Evolutionary conservation across 805 yeast species (phyloP), one percentile per base, ranked within the genome.

Genomic region (Tetrapisispora fleetii): DNA sequence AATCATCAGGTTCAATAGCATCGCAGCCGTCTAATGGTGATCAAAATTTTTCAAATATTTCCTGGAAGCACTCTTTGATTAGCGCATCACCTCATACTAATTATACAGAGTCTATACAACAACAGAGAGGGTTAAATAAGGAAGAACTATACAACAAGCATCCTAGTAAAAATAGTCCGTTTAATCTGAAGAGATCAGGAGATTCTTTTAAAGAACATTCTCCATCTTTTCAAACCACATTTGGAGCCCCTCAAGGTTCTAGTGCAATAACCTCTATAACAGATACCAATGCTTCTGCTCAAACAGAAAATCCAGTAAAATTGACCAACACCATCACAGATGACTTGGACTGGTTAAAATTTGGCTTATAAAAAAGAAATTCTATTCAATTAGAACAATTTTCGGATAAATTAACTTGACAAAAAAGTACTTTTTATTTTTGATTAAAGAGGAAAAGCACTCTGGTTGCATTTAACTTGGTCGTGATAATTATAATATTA

Each of bases 271-370:
- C 56, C 3, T 48, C 55, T 2, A 50, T 54, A 10, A 48, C 54
- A n/a, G 50, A 40, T 28, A 46, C 48, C 6, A 46, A 46, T 40
- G 45, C 21, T 9, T 52, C 47, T 43, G 47, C 43, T 43, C 43
- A 47, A 43, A 48, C 44, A 45, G 49, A 37, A 45, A 40, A n/a
- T 40, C 37, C 45, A 21, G 36, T 33, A 19, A 48, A 46, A 40
- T n/a, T 46, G 10, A 49, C 35, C 10, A 43, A 37, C 33, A 54
- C 49, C 37, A 54, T 54, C 16, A 48, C 58, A 28, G 67, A 63
- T 44, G 69, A 67, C 46, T 54, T 66, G 22, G 68, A 63, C 16
- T 66, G 70, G 67, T 51, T 66, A 21, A 66, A 64, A 48, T 64
- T 67, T 51, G 68, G 68, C 16, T 55, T 62, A 52, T 63, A 52